A percentile compares a stretch with the other conserved stretches of the same genome.
Evolutionary conservation across 371 early-diverging fungal species (phyloP).

Genomic region (Capillidium rhysosporum): DNA sequence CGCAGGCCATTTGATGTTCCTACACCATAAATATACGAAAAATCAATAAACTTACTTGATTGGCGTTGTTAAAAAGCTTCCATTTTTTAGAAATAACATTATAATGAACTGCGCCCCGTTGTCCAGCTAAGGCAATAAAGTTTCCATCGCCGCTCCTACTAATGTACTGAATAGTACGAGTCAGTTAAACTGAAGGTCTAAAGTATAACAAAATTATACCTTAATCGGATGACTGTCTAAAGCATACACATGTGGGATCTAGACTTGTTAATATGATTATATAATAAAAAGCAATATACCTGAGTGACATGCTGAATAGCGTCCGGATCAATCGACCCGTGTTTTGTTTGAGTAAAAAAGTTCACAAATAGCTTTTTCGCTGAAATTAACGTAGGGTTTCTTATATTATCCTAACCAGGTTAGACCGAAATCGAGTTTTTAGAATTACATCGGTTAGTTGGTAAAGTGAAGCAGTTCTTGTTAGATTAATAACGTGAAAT

Average conservation of each 20-base stretch:
- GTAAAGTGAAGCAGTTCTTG: neutral
- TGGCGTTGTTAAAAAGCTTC: slow-evolving; percentile 66
- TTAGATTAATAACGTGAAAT: neutral
- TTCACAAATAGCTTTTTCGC: neutral
- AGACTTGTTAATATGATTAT: neutral
- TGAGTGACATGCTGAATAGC: neutral
- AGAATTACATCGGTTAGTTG: neutral
- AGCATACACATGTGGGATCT: neutral
- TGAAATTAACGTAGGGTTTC: neutral
- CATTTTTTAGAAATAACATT: slow-evolving; percentile 44
- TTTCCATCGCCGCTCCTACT: slow-evolving; percentile 40
- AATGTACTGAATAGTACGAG: slow-evolving; percentile 18
- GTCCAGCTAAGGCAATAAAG: slow-evolving; percentile 57
- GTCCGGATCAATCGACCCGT: slow-evolving; percentile 3
- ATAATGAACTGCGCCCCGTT: slow-evolving; percentile 54
- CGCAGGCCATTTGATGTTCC: slow-evolving; percentile 50
- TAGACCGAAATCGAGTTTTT: neutral
- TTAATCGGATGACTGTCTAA: slow-evolving; percentile 1
- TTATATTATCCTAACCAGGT: neutral
- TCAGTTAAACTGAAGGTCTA: neutral
- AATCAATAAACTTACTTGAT: slow-evolving; percentile 22
- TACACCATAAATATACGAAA: slow-evolving; percentile 1
- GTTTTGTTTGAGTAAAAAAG: neutral
- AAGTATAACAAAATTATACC: neutral
- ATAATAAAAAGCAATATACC: neutral